Evolutionary conservation across 2,329 filamentous ascomycete species (phyloP), one percentile per base, ranked within the genome.

Genomic region (Phialophora expanda): DNA sequence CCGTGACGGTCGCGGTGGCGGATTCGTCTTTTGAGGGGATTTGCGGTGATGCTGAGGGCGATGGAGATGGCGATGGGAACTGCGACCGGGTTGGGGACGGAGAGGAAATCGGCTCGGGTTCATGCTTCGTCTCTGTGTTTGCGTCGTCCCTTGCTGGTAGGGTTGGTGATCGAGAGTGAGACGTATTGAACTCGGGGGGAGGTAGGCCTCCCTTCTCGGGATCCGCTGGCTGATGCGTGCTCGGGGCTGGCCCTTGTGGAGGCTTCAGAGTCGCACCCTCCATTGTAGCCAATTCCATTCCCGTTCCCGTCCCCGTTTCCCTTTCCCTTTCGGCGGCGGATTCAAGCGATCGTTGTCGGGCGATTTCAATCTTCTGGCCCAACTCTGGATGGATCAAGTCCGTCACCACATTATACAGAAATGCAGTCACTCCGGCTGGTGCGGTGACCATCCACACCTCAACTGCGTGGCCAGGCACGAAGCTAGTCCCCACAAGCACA

Each of bases 381-480:
- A 44, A 8, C 38, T 62, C 59, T 12, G 61, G 60, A 26, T 64
- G 38, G n/a, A 65, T 60, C 65, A 61, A 67, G 62, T 73, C 71
- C 32, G 65, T 66, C 28, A 65, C 38, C 17, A 73, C 34, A 17
- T 71, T 66, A 61, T 70, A 71, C n/a, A 66, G 17, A 46, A 73
- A 71, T 1, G 68, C 71, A 59, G 68, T 56, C 0, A 71, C 64
- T 14, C 71, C 71, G 22, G 71, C 70, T 12, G 71, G 71, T 14
- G 67, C 66, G 4, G 71, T 73, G 14, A 73, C 69, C 71, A 71
- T 71, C 71, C 71, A 73, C 7, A 73, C 71, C 51, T 73, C 64
- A 11, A 71, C 71, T 20, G 62, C 65, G 50, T 70, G 66, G 3
- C 63, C 60, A n/a, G 70, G 71, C 14, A 73, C 71, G 51, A 73